Conservation (phyloP, 2,329 filamentous ascomycete species). For the Allantophomopsis lycopodina region DNA sequence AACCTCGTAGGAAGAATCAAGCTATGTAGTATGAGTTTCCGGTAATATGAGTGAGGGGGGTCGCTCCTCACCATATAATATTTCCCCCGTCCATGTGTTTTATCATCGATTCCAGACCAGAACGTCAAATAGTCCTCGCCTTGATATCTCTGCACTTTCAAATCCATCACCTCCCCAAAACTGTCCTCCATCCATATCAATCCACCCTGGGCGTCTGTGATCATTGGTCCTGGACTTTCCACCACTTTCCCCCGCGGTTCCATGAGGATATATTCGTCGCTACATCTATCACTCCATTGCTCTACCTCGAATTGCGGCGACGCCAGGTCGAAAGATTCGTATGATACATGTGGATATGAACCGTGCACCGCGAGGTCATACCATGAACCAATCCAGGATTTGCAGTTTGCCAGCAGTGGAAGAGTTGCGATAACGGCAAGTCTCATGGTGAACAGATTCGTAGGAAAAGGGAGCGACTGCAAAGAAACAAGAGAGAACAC, state of each 20-base stretch:
- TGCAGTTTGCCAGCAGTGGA: too few species aligned
- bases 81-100: conserved; percentile 29
- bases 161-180: conserved; percentile 26
- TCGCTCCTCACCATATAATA: conserved; percentile 27
- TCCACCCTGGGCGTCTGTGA: conserved; percentile 27
- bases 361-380: too few species aligned
- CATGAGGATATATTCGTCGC: conserved; percentile 17
- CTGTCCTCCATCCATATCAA: conserved; percentile 27
- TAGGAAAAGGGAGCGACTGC: too few species aligned
- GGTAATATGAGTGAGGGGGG: too few species aligned
- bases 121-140: conserved; percentile 30
- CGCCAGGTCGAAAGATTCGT: too few species aligned
- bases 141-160: conserved; percentile 28
- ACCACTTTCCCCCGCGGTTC: conserved; percentile 19
- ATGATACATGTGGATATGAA: too few species aligned
- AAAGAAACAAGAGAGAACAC: too few species aligned
- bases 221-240: conserved; percentile 23
- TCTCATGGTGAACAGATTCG: too few species aligned
- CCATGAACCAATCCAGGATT: too few species aligned
- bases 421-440: too few species aligned
- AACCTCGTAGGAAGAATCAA: conserved; percentile 17
- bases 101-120: conserved; percentile 30
- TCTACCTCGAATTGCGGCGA: too few species aligned
- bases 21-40: conserved; percentile 3
- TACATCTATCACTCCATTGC: too few species aligned